Percentiles rank a stretch among this genome's conserved stretches.
Evolutionary conservation across 495 filamentous ascomycete genomes (phyloP).

Genomic region (Aspergillus bertholletiae): DNA sequence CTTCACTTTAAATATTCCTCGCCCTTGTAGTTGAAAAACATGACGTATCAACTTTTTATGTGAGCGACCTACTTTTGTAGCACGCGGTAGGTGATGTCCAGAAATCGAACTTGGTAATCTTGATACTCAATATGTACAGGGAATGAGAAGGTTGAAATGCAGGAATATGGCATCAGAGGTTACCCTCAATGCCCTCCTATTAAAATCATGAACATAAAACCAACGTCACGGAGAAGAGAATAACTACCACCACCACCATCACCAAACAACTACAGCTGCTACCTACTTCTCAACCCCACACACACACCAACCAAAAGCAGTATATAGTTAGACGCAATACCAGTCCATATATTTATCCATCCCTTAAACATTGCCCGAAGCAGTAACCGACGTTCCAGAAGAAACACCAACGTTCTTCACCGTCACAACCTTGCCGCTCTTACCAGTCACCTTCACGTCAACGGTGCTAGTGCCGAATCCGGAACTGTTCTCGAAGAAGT

Average conservation of each 20-base stretch:
- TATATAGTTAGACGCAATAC: too few relatives aligned
- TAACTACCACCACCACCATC: not conserved
- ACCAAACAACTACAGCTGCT: not conserved
- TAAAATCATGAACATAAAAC: too few relatives aligned
- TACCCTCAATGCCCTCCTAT: too few relatives aligned
- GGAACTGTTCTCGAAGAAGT: slow-evolving; percentile 55
- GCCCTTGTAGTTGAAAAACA: too few relatives aligned
- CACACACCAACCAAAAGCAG: not conserved
- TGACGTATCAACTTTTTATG: not conserved
- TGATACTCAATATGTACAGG: not conserved
- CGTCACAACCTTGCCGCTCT: slow-evolving; percentile 37
- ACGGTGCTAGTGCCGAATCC: slow-evolving; percentile 52
- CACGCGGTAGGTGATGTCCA: not conserved
- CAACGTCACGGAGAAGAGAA: not conserved
- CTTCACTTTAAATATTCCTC: not conserved
- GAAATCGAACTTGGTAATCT: not conserved
- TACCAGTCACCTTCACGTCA: slow-evolving; percentile 49
- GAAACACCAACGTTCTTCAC: slow-evolving; percentile 26
- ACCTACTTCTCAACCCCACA: too few relatives aligned
- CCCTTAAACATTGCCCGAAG: slow-evolving; percentile 24
- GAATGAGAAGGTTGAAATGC: too few relatives aligned
- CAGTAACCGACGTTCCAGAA: slow-evolving; percentile 20
- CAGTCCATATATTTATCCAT: too few relatives aligned
- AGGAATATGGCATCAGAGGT: too few relatives aligned
- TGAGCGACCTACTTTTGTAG: not conserved